Percentiles rank a stretch among this genome's conserved stretches.
phyloP scores from a whole-genome alignment of 2,329 filamentous ascomycete species.

The Diaporthe vaccinii region DNA sequence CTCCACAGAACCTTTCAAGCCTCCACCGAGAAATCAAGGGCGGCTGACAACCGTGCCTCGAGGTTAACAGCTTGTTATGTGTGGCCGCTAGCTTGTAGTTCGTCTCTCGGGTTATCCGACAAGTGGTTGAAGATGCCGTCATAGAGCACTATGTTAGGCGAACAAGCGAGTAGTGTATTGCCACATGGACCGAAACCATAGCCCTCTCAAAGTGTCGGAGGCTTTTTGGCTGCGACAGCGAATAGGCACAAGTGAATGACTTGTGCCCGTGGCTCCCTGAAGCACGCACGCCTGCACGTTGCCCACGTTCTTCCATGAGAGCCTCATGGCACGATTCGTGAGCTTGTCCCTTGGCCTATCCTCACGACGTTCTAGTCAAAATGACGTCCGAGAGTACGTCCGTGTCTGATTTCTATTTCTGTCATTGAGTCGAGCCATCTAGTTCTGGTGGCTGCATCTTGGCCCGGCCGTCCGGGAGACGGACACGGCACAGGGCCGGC shows the following conservation, averaged over 20 bases:
- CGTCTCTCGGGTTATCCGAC: not conserved
- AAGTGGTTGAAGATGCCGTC: not conserved
- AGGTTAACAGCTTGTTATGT: not conserved
- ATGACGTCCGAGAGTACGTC: not conserved
- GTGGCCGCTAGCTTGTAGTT: not conserved
- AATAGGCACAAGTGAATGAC: not conserved
- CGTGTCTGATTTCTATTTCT: not conserved
- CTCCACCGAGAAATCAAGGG: not conserved
- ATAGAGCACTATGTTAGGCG: not conserved
- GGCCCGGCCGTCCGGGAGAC: not conserved
- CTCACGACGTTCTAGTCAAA: not conserved
- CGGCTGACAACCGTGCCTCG: not conserved
- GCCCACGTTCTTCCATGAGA: not conserved
- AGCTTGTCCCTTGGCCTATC: no score
- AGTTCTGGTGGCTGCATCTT: not conserved
- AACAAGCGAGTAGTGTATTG: not conserved
- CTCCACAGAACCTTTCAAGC: not conserved
- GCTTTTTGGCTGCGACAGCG: no score
- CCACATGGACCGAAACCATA: not conserved
- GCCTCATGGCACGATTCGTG: not conserved
- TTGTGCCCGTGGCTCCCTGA: not conserved
- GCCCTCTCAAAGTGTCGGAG: not conserved
- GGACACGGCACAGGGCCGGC: not conserved
- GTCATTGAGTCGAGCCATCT: not conserved
- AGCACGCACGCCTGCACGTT: not conserved